A percentile compares a stretch with the other conserved stretches of the same genome.
These are phyloP conservation scores for Yarrowia alimentaria DNA, from an alignment of 805 yeast genomes.

Conservation along the genomic window DNA sequence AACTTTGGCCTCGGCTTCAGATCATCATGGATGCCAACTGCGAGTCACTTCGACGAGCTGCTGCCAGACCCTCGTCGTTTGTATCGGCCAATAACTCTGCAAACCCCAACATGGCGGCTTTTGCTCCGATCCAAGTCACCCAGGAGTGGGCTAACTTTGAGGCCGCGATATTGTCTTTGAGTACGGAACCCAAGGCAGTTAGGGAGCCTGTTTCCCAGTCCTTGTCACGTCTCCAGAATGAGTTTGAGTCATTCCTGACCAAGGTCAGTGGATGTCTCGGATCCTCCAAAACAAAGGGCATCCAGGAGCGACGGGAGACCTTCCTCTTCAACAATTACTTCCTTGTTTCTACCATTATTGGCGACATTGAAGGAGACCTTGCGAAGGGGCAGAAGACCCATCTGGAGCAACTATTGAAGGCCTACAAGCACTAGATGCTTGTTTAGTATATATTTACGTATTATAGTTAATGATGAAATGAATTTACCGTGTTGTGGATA, in stretches of 20 bases:
- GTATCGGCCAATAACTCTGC: constrained; percentile 40
- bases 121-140: constrained; percentile 52
- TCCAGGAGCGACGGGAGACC: constrained; percentile 47
- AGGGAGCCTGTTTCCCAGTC: constrained; percentile 72
- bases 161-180: constrained; percentile 64
- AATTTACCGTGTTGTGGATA: no score
- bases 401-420: constrained; percentile 47
- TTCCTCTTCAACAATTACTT: constrained; percentile 74
- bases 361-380: constrained; percentile 45
- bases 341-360: constrained; percentile 57
- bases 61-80: constrained; percentile 40
- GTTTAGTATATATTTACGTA: constrained; percentile 10
- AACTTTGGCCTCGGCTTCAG: constrained; percentile 86
- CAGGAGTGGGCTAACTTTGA: constrained; percentile 75
- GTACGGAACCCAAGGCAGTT: constrained; percentile 41
- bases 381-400: constrained; percentile 48
- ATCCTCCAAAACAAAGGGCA: constrained; percentile 36
- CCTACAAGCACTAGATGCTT: constrained; percentile 44
- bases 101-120: constrained; percentile 41
- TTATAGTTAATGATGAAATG: no score
- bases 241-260: constrained; percentile 75
- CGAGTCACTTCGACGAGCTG: constrained; percentile 59
- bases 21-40: constrained; percentile 73
- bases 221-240: constrained; percentile 67
- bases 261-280: constrained; percentile 53